These are phyloP conservation scores for Neofusicoccum laricinum DNA, from an alignment of 2,329 filamentous ascomycete genomes.

Conservation along the genomic window DNA sequence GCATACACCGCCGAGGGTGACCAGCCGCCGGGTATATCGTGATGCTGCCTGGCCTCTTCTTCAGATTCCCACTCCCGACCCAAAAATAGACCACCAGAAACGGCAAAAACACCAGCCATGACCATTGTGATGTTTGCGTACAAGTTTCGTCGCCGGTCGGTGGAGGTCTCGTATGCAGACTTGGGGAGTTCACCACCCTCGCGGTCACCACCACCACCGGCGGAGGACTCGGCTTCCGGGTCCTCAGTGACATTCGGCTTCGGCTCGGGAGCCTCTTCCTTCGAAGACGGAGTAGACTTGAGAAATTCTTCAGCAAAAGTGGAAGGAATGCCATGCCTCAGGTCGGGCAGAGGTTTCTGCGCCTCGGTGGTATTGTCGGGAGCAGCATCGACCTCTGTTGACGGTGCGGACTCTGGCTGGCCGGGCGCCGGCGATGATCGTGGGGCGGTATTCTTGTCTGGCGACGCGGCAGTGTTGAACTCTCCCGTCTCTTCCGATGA, in stretches of 20 bases:
- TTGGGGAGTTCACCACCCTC: constrained; percentile 67
- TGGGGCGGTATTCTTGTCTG: constrained; percentile 28
- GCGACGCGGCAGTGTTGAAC: constrained; percentile 28
- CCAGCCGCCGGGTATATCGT: constrained; percentile 78
- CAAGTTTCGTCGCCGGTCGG: constrained; percentile 75
- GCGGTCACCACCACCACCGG: constrained; percentile 50
- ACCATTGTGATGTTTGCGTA: constrained; percentile 74
- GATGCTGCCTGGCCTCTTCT: constrained; percentile 67
- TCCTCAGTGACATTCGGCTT: constrained; percentile 54
- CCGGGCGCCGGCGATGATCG: constrained; percentile 27
- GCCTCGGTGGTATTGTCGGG: constrained; percentile 46
- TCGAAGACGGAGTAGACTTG: constrained; percentile 31
- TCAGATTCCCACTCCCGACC: constrained; percentile 82
- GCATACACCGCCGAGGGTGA: constrained; percentile 71
- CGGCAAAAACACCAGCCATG: constrained; percentile 53
- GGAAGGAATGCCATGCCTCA: constrained; percentile 92
- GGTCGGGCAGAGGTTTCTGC: constrained; percentile 72
- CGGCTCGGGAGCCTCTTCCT: constrained; percentile 19
- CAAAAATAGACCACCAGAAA: constrained; percentile 67
- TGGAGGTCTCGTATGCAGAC: constrained; percentile 84
- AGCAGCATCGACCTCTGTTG: constrained; percentile 34
- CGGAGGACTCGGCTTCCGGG: constrained; percentile 42
- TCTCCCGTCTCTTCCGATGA: constrained; percentile 38
- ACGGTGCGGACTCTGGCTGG: constrained; percentile 26
- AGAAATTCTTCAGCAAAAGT: constrained; percentile 77